A percentile compares a stretch with the other conserved stretches of the same genome.
Conservation (phyloP, 306 rosid species). For the Delonix regia region DNA sequence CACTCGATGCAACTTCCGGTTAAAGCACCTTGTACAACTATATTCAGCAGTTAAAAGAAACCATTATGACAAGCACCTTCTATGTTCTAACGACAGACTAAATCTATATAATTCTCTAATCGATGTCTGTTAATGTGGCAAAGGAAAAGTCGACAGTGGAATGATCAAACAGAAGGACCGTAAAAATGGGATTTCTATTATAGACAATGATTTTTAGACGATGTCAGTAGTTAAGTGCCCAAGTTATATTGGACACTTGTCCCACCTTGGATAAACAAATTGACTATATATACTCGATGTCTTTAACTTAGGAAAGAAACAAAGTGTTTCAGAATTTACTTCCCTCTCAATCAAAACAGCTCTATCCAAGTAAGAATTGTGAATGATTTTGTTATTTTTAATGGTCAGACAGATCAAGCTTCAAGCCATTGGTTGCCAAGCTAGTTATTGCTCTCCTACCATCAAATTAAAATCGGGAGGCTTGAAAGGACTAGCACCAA, state of each 20-base stretch:
- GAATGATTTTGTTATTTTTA: conserved; percentile 31
- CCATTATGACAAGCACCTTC: not conserved
- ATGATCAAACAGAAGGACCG: conserved; percentile 26
- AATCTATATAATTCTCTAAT: no score
- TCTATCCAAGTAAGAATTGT: conserved; percentile 33
- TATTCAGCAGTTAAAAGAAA: conserved; percentile 24
- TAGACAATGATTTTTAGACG: conserved; percentile 33
- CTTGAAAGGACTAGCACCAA: not conserved
- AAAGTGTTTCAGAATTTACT: conserved; percentile 32
- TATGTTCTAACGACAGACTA: no score
- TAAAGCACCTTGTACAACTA: conserved; percentile 17
- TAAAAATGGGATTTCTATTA: conserved; percentile 27
- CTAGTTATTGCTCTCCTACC: conserved; percentile 5
- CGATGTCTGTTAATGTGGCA: not conserved
- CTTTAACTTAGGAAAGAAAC: conserved; percentile 30
- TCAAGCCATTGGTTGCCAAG: conserved; percentile 26
- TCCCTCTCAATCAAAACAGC: conserved; percentile 43
- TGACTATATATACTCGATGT: conserved; percentile 28
- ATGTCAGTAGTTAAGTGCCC: conserved; percentile 30
- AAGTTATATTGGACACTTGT: conserved; percentile 21
- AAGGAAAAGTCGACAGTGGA: not conserved
- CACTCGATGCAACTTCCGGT: not conserved
- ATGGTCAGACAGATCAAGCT: conserved; percentile 32
- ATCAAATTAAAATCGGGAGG: not conserved
- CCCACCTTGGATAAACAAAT: conserved; percentile 31